Base-by-base conservation (phyloP, 2,329 filamentous ascomycete species). In the Clarireedia monteithiana region DNA sequence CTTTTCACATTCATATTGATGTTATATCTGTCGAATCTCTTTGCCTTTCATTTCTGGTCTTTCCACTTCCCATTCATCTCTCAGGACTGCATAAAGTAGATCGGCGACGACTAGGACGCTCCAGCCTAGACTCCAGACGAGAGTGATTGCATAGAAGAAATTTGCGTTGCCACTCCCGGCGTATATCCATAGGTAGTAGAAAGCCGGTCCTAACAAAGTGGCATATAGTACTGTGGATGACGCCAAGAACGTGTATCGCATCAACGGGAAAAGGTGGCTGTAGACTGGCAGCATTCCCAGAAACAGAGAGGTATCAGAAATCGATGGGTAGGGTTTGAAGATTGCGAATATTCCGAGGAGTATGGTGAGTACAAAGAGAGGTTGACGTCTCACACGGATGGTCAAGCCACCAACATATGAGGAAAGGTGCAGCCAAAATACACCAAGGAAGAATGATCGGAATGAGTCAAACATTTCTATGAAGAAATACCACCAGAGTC, bases 401-500 rank as follows among this genome's bases (percentile, higher is more conserved):
- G 86, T 90, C 44, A 99, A 75, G 0, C 89, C 92, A 15, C 87
- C 88, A 38, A 95, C 89, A 72, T 99, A 99, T 40, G 88, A 87
- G 0, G 88, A 84, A 57, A 97, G 83, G 69, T 99, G 94, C 59
- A 99, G 80, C 91, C 95, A 97, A 75, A 99, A 99, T 49, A 99
- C 91, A 54, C 89, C 94, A 3, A 99, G 81, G 78, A 97, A 99
- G 77, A 99, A 99, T 64, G 88, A 86, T 40, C 94, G 83, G 79
- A 99, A 99, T 1, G 91, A 92, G 73, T 99, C 94, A 70, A 99
- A 99, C 84, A 99, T 99, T 70, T 99, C 92, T 63, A 95, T 95
- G 69, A 99, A 97, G 74, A 99, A 99, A 73, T 99, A 99, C 94
- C 94, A 99, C 94, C 94, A 99, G 1, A 99, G 78, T 1, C 94